Evolutionary conservation across 441 rosid species (phyloP).

Genomic region (Raphanus hybrid): DNA sequence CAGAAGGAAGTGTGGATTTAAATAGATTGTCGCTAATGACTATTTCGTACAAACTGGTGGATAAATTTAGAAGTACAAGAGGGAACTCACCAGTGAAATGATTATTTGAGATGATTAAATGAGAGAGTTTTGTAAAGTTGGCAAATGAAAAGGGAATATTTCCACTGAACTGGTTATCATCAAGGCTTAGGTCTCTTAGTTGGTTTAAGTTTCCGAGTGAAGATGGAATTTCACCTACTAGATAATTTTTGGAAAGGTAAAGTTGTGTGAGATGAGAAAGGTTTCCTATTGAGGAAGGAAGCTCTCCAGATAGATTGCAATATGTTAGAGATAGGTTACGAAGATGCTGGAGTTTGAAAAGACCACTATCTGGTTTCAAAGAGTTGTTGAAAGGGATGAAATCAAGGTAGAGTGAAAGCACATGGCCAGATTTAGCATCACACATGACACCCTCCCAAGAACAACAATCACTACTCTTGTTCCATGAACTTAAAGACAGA

Average conservation of each 20-base stretch:
- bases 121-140: not conserved
- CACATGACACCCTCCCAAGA: constrained; percentile 42
- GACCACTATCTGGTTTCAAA: not conserved
- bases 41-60: not conserved
- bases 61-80: not conserved
- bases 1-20: not conserved
- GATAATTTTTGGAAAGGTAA: not conserved
- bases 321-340: not conserved
- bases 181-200: not conserved
- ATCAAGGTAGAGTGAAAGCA: constrained; percentile 37
- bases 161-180: not conserved
- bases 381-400: constrained; percentile 25
- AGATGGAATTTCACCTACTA: not conserved
- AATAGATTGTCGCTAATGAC: not conserved
- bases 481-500: constrained; percentile 23
- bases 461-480: constrained; percentile 40
- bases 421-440: constrained; percentile 18
- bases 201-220: not conserved
- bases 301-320: not conserved
- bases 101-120: not conserved
- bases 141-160: not conserved
- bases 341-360: not conserved
- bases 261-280: not conserved
- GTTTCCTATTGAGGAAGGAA: constrained; percentile 4
- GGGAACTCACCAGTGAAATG: not conserved